Base-by-base conservation (phyloP, 116 monocot species). In the Phalaenopsis hybrid region DNA sequence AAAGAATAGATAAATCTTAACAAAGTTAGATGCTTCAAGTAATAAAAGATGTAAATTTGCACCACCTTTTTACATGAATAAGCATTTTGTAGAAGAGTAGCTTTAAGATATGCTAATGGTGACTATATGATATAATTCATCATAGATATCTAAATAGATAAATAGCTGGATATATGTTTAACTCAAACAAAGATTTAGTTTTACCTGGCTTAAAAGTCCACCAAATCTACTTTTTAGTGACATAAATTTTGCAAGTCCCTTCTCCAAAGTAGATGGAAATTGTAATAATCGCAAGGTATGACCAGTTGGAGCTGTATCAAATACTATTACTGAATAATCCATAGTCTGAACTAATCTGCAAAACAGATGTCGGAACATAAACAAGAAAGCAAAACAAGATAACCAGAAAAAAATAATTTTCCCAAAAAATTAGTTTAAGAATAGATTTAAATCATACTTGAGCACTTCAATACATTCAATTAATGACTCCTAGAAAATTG, bases 241-340 rank as follows among this genome's bases (percentile, higher is more conserved):
- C 97, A 98, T 90, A 13, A 98, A 31, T 79, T 98, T 94, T 75
- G 90, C 90, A 25, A 98, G 57, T 63, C 97, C 97, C 72, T 98
- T 98, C 84, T 98, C 97, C 78, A 98, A 81, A 25, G 93, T 91
- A 65, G 97, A 90, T 48, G 97, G 97, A 77, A 98, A 94, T 79
- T 98, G 97, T 77, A 98, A 83, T 44, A 98, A 78, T 11, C 97
- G 83, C 74, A 98, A 84, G 75, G 97, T 98, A 74, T 98, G 94
- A 44, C 97, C 97, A 79, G 97, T 98, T 81, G 97, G 97, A 79
- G 97, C 97, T 70, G 97, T 98, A 82, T 98, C 97, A 85, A 98
- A 98, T n/a, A 98, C 97, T 76, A 98, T 94, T 41, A 98, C 95
- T 9, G 94, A 94, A 51, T 98, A 98, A 85, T 98, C 94, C 97